Base-by-base conservation (phyloP, 768 basidiomycete species). In the Amanita brunnescens region DNA sequence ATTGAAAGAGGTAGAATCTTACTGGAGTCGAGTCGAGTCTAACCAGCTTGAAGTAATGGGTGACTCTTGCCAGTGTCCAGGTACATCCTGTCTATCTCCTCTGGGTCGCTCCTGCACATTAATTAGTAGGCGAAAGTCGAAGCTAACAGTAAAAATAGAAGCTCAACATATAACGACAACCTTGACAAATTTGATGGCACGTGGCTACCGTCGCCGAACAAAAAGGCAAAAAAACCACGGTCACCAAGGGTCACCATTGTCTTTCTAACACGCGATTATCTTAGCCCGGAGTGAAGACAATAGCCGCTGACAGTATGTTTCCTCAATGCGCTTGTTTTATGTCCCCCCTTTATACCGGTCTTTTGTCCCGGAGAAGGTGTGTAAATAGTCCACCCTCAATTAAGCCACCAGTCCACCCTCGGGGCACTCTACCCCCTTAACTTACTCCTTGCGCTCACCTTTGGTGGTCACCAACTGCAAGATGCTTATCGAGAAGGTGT, bases 401-500 rank as follows among this genome's bases (percentile, higher is more conserved):
- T n/a, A 6, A 24, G 23, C 23, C 42, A 7, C 24, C 14, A 14
- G 23, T 16, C 12, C 8, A 20, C 12, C 30, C 16, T 33, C 2
- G 24, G 1, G 30, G 7, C 29, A 21, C 14, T 14, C 23, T 12
- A 6, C 2, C 6, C 9, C 30, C 16, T 5, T 14, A 30, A 24
- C 44, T n/a, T 30, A n/a, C 5, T 10, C 32, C 18, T 26, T 20
- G 20, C 23, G 20, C 47, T 40, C 26, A 37, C 14, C 23, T 16
- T 24, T 24, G 16, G 32, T 20, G 10, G 16, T 47, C n/a, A 29
- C 16, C 12, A 16, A 40, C 39, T 20, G 20, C 49, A 30, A 51
- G 50, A n/a, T 32, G 14, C n/a, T 35, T 32, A n/a, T 38, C 42
- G 41, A 51, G 30, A 51, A 43, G 24, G 30, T 43, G 33, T 35